These are phyloP conservation scores for Alternaria sp. DNA, from an alignment of 2,329 filamentous ascomycete species.

Conservation along the genomic window DNA sequence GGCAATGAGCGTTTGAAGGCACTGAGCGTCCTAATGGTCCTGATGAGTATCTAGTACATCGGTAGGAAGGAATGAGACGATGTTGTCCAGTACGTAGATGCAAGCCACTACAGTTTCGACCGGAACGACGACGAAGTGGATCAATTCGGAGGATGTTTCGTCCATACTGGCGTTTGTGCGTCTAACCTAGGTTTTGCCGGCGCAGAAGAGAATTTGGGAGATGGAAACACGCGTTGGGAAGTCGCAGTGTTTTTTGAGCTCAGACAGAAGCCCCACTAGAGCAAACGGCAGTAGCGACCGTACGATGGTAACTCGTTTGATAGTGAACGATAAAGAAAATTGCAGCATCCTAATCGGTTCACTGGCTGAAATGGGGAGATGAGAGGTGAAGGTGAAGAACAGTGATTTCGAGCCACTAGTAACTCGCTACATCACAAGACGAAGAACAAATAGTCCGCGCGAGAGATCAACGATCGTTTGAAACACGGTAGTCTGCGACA, in stretches of 20 bases:
- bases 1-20: too few relatives aligned
- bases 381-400: background rate
- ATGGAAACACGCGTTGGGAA: background rate
- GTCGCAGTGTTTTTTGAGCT: background rate
- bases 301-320: background rate
- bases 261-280: background rate
- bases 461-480: background rate
- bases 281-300: background rate
- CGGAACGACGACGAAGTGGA: background rate
- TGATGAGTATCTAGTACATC: too few relatives aligned
- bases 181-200: too few relatives aligned
- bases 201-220: too few relatives aligned
- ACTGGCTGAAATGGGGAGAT: background rate
- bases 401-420: background rate
- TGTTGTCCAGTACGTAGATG: background rate
- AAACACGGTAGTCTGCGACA: background rate
- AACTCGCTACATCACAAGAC: background rate
- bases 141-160: background rate
- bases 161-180: background rate
- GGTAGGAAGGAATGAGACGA: too few relatives aligned
- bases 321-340: background rate
- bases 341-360: background rate
- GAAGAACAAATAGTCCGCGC: background rate
- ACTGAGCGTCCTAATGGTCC: background rate
- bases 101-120: background rate